Base-by-base conservation (phyloP, 2,329 filamentous ascomycete genomes). In the Sarocladium brachiariae region DNA sequence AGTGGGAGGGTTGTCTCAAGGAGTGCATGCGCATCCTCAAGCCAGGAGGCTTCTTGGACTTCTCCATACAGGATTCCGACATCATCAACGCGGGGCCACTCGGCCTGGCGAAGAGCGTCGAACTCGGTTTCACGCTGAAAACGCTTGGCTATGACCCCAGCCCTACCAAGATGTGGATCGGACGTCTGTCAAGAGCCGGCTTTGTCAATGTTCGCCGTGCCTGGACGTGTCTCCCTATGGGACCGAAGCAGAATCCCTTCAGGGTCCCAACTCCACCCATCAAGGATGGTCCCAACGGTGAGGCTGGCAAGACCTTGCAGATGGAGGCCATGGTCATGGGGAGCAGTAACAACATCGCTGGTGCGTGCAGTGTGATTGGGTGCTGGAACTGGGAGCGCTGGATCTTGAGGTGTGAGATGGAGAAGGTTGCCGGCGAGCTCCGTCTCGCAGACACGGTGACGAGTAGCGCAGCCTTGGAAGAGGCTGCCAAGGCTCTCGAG, bases 361-460 rank as follows among this genome's bases (percentile, higher is more conserved):
- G 80, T 58, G 74, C 96, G 56, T 86, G 87, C 11, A 91, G 91
- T 18, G 71, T 97, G 35, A 81, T 92, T 1, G 93, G 89, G 4
- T 84, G 86, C 23, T 93, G 90, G 84, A 84, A 84, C 65, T 99
- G 91, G 92, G 93, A 99, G 77, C 87, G 89, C 65, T 99, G 93
- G 93, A 79, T 97, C 66, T 71, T 96, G 57, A 88, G 89, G 62
- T 78, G 92, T 60, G 87, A 93, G 70, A 80, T 85, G 70, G 91
- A 96, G 73, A 93, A 79, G 66, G 74, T 75, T 4, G 74, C 89
- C 62, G 86, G 87, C 23, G 84, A 89, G 63, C 66, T 77, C 54
- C 67, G 78, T 10, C 71, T 81, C 21, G 69, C 68, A 4, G 76
- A 81, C 58, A 79, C 70, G 4, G 74, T 76, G 25, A 75, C 72